Percentiles rank a stretch among this genome's conserved stretches.
Evolutionary conservation across 73 alveolate species (phyloP).

Genomic region (Paramecium tetraurelia): DNA sequence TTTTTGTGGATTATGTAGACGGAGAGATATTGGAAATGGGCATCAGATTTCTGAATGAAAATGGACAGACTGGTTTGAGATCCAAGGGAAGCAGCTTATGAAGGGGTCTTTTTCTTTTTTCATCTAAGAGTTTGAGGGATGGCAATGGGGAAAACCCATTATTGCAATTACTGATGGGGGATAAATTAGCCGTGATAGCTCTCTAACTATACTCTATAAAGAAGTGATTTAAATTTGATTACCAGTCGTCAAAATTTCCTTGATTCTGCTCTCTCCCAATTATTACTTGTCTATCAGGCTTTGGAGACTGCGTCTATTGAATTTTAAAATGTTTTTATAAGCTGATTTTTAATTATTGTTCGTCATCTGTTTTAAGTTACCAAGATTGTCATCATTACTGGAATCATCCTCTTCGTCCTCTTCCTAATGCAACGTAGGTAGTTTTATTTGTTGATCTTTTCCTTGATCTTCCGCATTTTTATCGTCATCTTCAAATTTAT

Average conservation of each 20-base stretch:
- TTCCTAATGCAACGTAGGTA: background rate
- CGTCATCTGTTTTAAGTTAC: background rate
- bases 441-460: background rate
- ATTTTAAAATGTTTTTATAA: constrained; percentile 37
- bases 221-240: background rate
- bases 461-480: background rate
- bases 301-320: background rate
- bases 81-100: background rate
- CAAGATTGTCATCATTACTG: background rate
- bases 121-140: background rate
- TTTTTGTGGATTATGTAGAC: background rate
- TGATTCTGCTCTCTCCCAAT: background rate
- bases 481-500: background rate
- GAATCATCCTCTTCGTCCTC: background rate
- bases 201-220: background rate
- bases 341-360: background rate
- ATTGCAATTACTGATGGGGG: background rate
- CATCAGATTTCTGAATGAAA: background rate
- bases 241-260: background rate
- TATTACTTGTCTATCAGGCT: background rate
- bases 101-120: background rate
- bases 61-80: background rate
- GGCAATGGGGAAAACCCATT: background rate
- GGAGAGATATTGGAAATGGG: background rate
- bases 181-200: background rate